A percentile compares a stretch with the other conserved stretches of the same genome.
These are phyloP conservation scores for Didymella keratinophila DNA, from an alignment of 2,329 filamentous ascomycete genomes.

Conservation along the genomic window DNA sequence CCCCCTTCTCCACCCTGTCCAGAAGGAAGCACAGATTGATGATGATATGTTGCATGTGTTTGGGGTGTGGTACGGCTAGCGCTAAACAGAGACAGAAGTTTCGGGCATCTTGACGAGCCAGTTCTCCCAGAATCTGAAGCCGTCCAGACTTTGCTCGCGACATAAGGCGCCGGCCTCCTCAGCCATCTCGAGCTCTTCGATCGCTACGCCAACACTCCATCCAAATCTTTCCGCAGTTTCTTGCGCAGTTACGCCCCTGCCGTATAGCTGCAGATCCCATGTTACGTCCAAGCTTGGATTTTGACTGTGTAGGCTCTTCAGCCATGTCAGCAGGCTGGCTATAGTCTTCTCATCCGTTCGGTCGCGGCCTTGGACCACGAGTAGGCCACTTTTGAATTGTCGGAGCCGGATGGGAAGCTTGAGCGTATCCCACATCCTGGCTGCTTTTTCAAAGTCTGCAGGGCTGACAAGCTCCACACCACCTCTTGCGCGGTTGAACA, in stretches of 20 bases:
- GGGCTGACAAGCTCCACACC: slow-evolving; percentile 95
- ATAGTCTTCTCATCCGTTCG: slow-evolving; percentile 92
- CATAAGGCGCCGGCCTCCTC: slow-evolving; percentile 89
- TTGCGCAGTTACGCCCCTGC: slow-evolving; percentile 86
- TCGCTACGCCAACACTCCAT: slow-evolving; percentile 96
- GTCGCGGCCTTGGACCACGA: slow-evolving; percentile 89
- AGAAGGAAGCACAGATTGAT: not conserved
- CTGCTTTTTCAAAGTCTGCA: slow-evolving; percentile 88
- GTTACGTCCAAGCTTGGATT: slow-evolving; percentile 69
- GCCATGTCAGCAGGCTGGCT: slow-evolving; percentile 76
- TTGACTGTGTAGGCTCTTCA: slow-evolving; percentile 73
- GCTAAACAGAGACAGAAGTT: not conserved
- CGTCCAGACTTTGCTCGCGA: slow-evolving; percentile 90
- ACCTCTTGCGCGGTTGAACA: slow-evolving; percentile 91
- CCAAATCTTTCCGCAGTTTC: slow-evolving; percentile 89
- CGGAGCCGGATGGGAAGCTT: slow-evolving; percentile 85
- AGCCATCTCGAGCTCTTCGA: slow-evolving; percentile 96
- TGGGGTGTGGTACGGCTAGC: not conserved
- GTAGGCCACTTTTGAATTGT: slow-evolving; percentile 90
- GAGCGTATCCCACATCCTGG: slow-evolving; percentile 84
- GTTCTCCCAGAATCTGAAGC: slow-evolving; percentile 93
- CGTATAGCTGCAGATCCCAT: slow-evolving; percentile 82
- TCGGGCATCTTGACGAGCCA: slow-evolving; percentile 44
- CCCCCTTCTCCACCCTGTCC: not conserved
- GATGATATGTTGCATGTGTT: not conserved